Evolutionary conservation across 495 filamentous ascomycete genomes (phyloP).

Genomic region (Penicillium crystallinum): DNA sequence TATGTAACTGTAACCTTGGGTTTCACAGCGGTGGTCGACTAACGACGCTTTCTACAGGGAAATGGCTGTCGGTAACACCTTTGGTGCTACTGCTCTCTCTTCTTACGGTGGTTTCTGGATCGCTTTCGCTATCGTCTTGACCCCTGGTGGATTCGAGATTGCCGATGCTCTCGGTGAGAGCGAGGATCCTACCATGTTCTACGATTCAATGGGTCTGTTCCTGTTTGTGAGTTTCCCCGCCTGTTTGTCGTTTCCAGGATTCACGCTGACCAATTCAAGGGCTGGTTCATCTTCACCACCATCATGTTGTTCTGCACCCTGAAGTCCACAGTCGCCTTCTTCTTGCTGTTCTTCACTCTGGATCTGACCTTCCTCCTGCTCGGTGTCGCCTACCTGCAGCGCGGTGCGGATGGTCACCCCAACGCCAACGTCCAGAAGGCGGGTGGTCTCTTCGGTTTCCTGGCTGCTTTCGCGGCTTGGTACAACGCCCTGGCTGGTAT

Average conservation of each 20-base stretch:
- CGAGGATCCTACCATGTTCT: constrained; percentile 35
- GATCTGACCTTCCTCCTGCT: constrained; percentile 91
- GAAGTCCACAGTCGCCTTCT: constrained; percentile 93
- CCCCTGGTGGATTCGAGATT: constrained; percentile 69
- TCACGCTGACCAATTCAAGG: constrained; percentile 22
- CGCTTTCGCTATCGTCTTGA: constrained; percentile 81
- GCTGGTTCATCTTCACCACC: constrained; percentile 98
- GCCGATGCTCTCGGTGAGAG: constrained; percentile 18
- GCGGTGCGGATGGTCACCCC: constrained; percentile 33
- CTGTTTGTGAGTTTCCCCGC: constrained; percentile 54
- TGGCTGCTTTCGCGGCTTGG: constrained; percentile 91
- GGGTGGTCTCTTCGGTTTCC: constrained; percentile 81
- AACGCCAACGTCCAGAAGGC: constrained; percentile 60
- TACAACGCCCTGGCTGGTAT: constrained; percentile 97
- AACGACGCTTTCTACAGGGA: constrained; percentile 57
- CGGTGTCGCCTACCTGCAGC: constrained; percentile 63
- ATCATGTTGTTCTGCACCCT: constrained; percentile 84
- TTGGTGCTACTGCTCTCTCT: constrained; percentile 92
- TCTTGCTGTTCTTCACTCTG: constrained; percentile 87
- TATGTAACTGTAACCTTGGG: constrained; percentile 45
- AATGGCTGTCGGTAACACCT: constrained; percentile 97
- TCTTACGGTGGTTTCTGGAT: constrained; percentile 99
- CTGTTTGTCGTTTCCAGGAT: neutral
- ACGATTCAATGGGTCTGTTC: constrained; percentile 77
- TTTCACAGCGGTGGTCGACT: neutral